phyloP scores from a whole-genome alignment of 2,329 filamentous ascomycete species.

The Intubia oerlemansii region DNA sequence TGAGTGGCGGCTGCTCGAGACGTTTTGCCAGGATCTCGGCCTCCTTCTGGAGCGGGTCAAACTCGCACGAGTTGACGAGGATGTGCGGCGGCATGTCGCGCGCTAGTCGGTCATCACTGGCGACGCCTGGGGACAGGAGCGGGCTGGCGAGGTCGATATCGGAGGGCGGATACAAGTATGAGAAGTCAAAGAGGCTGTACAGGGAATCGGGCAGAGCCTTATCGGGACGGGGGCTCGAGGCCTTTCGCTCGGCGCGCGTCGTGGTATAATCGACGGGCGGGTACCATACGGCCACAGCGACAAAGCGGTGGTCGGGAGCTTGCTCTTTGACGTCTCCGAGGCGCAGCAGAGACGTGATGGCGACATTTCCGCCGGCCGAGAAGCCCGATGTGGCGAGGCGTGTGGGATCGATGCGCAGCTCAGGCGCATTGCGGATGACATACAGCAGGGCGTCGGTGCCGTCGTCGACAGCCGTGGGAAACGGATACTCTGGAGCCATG shows the following conservation, averaged over 20 bases:
- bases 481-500: slow-evolving; percentile 42
- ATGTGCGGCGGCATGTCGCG: slow-evolving; percentile 27
- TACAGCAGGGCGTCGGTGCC: slow-evolving; percentile 42
- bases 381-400: slow-evolving; percentile 40
- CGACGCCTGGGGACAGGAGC: slow-evolving; percentile 35
- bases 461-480: slow-evolving; percentile 43
- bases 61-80: slow-evolving; percentile 37
- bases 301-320: slow-evolving; percentile 22
- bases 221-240: slow-evolving; percentile 30
- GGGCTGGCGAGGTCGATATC: slow-evolving; percentile 26
- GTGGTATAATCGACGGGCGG: slow-evolving; percentile 40
- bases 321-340: slow-evolving; percentile 12
- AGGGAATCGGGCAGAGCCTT: slow-evolving; percentile 33
- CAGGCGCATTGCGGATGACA: slow-evolving; percentile 30
- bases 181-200: slow-evolving; percentile 41
- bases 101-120: slow-evolving; percentile 26
- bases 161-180: slow-evolving; percentile 34
- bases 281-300: slow-evolving; percentile 31
- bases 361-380: slow-evolving; percentile 37
- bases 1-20: slow-evolving; percentile 22
- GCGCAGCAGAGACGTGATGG: slow-evolving; percentile 21
- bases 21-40: slow-evolving; percentile 7
- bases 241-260: slow-evolving; percentile 31
- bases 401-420: slow-evolving; percentile 33
- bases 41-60: slow-evolving; percentile 14